These are phyloP conservation scores for Gamarada debralockiae DNA, from an alignment of 495 filamentous ascomycete genomes.

Conservation along the genomic window DNA sequence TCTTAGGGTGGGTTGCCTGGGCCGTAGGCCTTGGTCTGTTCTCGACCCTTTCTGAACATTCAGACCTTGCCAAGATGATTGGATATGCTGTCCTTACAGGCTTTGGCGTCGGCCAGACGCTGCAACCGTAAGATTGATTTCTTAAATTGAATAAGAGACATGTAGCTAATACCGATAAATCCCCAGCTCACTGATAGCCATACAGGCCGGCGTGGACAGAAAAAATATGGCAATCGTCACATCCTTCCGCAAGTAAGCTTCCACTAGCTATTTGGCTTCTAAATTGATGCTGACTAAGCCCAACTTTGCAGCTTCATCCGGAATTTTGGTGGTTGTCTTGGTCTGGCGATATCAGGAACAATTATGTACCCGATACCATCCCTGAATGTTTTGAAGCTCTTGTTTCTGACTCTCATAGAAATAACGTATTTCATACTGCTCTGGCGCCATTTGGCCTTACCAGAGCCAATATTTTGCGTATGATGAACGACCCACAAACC, in stretches of 20 bases:
- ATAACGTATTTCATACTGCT: too few relatives aligned
- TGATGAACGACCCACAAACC: too few relatives aligned
- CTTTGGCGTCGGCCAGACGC: constrained; percentile 48
- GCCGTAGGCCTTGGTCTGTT: constrained; percentile 49
- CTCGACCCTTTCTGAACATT: constrained; percentile 45
- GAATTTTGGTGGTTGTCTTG: constrained; percentile 49
- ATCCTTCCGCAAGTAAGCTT: constrained; percentile 48
- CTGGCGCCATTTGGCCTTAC: too few relatives aligned
- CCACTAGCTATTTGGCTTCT: constrained; percentile 4
- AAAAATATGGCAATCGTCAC: constrained; percentile 54
- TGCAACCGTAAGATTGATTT: constrained; percentile 50
- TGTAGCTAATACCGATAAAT: not conserved
- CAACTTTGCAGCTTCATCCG: constrained; percentile 41
- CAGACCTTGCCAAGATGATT: constrained; percentile 48
- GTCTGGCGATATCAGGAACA: constrained; percentile 48
- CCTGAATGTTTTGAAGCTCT: too few relatives aligned
- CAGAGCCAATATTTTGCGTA: too few relatives aligned
- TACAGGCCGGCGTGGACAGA: not conserved
- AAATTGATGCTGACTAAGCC: not conserved
- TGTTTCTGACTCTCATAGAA: too few relatives aligned
- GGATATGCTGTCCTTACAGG: constrained; percentile 49
- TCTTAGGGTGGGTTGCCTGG: constrained; percentile 50
- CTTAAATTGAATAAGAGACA: too few relatives aligned
- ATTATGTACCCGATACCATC: constrained; percentile 48
- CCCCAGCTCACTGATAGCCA: not conserved